Evolutionary conservation across 2,329 filamentous ascomycete species (phyloP).

Genomic region (Rutstroemia sydowiana): DNA sequence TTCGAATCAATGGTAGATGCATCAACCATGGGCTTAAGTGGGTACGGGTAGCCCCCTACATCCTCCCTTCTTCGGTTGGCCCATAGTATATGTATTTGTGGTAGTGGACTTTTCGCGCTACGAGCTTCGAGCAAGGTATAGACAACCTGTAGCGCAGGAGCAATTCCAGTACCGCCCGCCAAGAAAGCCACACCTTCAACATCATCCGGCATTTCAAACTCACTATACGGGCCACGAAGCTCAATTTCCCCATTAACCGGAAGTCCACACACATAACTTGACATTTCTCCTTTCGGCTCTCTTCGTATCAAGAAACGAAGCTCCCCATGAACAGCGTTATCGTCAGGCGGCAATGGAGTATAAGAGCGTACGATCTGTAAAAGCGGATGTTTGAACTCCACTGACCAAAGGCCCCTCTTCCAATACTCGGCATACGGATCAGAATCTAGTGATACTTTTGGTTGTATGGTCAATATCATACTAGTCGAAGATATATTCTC

Average conservation of each 20-base stretch:
- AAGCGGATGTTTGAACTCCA: slow-evolving; percentile 91
- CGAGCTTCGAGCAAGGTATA: slow-evolving; percentile 46
- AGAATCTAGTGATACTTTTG: slow-evolving; percentile 20
- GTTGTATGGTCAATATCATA: slow-evolving; percentile 59
- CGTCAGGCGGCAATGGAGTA: slow-evolving; percentile 66
- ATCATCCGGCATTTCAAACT: slow-evolving; percentile 52
- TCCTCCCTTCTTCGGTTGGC: slow-evolving; percentile 60
- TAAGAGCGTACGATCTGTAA: slow-evolving; percentile 88
- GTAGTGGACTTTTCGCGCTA: slow-evolving; percentile 16
- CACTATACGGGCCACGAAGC: slow-evolving; percentile 70
- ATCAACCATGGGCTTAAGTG: neutral
- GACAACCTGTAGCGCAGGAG: slow-evolving; percentile 77
- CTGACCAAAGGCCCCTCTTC: slow-evolving; percentile 68
- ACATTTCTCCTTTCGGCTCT: slow-evolving; percentile 77
- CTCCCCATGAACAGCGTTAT: slow-evolving; percentile 31
- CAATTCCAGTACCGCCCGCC: slow-evolving; percentile 78
- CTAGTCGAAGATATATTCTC: slow-evolving; percentile 58
- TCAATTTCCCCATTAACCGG: slow-evolving; percentile 57
- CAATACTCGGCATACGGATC: slow-evolving; percentile 41
- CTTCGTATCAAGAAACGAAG: slow-evolving; percentile 73
- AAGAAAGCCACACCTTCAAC: slow-evolving; percentile 64
- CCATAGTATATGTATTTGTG: slow-evolving; percentile 70
- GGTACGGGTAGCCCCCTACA: slow-evolving; percentile 43
- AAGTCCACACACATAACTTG: slow-evolving; percentile 66
- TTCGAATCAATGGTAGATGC: neutral